These are phyloP conservation scores for Trichoderma virens DNA, from an alignment of 495 filamentous ascomycete species.

Conservation along the genomic window DNA sequence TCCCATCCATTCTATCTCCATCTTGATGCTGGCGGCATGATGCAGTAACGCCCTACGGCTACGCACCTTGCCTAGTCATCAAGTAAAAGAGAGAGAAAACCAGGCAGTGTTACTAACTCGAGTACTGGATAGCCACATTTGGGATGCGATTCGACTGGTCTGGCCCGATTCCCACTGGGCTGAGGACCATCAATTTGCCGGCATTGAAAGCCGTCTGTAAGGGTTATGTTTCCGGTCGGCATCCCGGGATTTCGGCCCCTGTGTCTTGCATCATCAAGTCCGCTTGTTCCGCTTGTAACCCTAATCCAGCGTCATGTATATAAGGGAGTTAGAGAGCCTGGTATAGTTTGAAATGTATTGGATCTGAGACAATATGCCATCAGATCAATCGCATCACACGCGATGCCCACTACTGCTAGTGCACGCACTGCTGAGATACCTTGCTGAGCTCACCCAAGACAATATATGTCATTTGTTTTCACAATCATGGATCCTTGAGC, in stretches of 20 bases:
- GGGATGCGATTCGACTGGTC: slow-evolving; percentile 75
- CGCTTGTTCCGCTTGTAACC: not conserved
- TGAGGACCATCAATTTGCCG: slow-evolving; percentile 48
- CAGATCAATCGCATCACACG: not conserved
- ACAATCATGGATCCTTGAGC: too few species aligned
- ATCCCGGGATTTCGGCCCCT: not conserved
- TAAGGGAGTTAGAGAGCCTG: not conserved
- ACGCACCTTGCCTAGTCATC: not conserved
- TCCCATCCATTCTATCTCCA: not conserved
- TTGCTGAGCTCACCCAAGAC: too few species aligned
- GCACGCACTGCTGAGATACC: not conserved
- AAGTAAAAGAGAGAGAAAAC: not conserved
- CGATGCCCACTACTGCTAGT: not conserved
- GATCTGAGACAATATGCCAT: not conserved
- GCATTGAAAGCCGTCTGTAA: slow-evolving; percentile 29
- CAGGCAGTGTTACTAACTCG: slow-evolving; percentile 17
- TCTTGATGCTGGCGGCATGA: not conserved
- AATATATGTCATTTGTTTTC: too few species aligned
- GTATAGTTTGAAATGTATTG: not conserved
- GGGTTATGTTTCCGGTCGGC: not conserved
- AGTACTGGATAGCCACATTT: slow-evolving; percentile 57
- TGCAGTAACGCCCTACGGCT: not conserved
- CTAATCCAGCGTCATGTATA: not conserved
- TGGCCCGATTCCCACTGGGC: slow-evolving; percentile 84
- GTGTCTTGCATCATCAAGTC: not conserved